Conservation (phyloP, 208 protist genomes). For the Blastocrithidia nonstop region DNA sequence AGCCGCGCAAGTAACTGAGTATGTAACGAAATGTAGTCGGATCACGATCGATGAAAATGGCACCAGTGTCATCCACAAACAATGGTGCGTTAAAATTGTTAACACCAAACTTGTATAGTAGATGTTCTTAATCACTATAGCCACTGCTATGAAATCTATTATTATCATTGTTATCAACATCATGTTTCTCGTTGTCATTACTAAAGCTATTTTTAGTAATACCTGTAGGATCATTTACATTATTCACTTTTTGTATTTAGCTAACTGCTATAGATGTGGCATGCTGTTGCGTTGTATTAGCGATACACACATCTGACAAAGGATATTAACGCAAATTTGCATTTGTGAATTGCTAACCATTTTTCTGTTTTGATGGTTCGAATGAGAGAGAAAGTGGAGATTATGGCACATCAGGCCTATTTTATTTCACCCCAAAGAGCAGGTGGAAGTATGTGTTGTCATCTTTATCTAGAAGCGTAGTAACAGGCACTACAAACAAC, state of each 20-base stretch:
- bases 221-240: no score
- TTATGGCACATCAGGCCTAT: no score
- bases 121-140: no score
- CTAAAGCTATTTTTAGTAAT: neutral
- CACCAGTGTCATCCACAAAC: slow-evolving; percentile 20
- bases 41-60: slow-evolving; percentile 81
- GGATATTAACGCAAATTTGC: no score
- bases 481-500: slow-evolving; percentile 47
- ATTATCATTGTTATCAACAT: neutral
- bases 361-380: no score
- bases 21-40: slow-evolving; percentile 60
- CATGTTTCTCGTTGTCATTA: neutral
- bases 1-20: slow-evolving; percentile 74
- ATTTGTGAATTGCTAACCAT: no score
- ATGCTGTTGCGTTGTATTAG: neutral
- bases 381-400: no score
- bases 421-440: slow-evolving; percentile 11
- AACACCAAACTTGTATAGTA: slow-evolving; percentile 4
- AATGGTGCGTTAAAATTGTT: slow-evolving; percentile 3
- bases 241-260: no score
- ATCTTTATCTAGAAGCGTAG: slow-evolving; percentile 27
- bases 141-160: no score
- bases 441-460: slow-evolving; percentile 16
- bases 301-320: no score
- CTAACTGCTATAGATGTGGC: neutral